phyloP scores from a whole-genome alignment of 164 flowering plant species.

The Aristolochia contorta region DNA sequence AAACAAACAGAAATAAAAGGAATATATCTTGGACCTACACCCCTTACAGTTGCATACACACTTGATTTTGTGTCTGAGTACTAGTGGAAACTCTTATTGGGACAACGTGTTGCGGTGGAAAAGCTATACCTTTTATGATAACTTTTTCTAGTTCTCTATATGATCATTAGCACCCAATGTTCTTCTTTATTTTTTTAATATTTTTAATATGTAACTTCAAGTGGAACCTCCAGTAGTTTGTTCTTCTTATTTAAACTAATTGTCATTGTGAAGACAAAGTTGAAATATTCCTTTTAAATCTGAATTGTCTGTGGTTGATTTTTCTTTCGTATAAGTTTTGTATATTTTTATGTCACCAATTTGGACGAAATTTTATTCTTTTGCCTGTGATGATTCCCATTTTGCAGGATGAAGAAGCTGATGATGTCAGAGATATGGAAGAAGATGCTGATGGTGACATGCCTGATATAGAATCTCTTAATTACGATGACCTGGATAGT shows the following conservation, averaged over 20 bases:
- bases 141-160: too few relatives aligned
- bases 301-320: background rate
- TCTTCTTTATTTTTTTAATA: too few relatives aligned
- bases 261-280: background rate
- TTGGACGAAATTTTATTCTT: background rate
- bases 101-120: too few relatives aligned
- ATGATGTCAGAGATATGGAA: slow-evolving; percentile 56
- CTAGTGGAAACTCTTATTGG: too few relatives aligned
- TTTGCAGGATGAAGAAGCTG: slow-evolving; percentile 51
- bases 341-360: background rate
- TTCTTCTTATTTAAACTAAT: background rate
- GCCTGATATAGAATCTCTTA: slow-evolving; percentile 64
- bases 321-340: background rate
- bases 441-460: slow-evolving; percentile 74
- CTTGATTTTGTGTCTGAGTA: too few relatives aligned
- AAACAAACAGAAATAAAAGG: too few relatives aligned
- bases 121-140: too few relatives aligned
- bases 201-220: background rate
- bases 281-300: background rate
- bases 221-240: background rate
- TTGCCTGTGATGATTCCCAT: background rate
- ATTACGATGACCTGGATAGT: slow-evolving; percentile 80
- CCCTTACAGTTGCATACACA: too few relatives aligned
- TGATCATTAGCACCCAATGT: too few relatives aligned
- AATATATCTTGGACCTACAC: too few relatives aligned